A percentile compares a stretch with the other conserved stretches of the same genome.
Evolutionary conservation across 169 alveolate genomes (phyloP).

Genomic region (Theileria luwenshuni): DNA sequence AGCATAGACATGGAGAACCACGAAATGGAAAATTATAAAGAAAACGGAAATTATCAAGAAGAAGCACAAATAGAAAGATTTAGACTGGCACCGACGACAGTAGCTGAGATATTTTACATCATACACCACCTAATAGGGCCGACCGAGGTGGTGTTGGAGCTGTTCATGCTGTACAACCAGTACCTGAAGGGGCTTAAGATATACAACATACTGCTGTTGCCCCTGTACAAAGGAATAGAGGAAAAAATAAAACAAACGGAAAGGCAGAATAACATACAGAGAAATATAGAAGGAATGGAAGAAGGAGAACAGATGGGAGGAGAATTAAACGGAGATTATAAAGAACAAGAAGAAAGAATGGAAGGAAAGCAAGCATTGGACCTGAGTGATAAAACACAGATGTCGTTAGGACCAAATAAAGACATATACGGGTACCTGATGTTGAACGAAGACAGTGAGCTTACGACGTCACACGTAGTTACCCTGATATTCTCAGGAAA

Average conservation of each 20-base stretch:
- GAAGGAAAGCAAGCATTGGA: conserved; percentile 17
- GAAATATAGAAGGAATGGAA: not conserved
- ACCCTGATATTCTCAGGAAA: conserved; percentile 45
- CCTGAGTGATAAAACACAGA: conserved; percentile 25
- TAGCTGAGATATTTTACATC: conserved; percentile 63
- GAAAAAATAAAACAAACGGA: conserved; percentile 10
- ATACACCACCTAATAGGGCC: conserved; percentile 58
- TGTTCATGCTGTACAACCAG: conserved; percentile 46
- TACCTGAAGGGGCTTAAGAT: conserved; percentile 39
- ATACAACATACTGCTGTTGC: conserved; percentile 60
- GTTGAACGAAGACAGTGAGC: conserved; percentile 55
- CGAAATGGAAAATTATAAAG: not conserved
- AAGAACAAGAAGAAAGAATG: not conserved
- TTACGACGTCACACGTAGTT: conserved; percentile 52
- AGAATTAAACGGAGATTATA: not conserved
- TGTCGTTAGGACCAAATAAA: conserved; percentile 25
- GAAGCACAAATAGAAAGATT: conserved; percentile 25
- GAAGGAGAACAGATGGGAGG: not conserved
- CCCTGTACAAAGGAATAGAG: conserved; percentile 50
- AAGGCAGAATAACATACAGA: not conserved
- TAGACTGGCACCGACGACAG: conserved; percentile 30
- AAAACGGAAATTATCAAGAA: not conserved
- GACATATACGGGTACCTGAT: conserved; percentile 42
- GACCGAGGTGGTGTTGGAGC: conserved; percentile 53
- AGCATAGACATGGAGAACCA: not conserved